Evolutionary conservation across 108 stramenopile species (phyloP).

Genomic region (Stephanodiscus minutulus): DNA sequence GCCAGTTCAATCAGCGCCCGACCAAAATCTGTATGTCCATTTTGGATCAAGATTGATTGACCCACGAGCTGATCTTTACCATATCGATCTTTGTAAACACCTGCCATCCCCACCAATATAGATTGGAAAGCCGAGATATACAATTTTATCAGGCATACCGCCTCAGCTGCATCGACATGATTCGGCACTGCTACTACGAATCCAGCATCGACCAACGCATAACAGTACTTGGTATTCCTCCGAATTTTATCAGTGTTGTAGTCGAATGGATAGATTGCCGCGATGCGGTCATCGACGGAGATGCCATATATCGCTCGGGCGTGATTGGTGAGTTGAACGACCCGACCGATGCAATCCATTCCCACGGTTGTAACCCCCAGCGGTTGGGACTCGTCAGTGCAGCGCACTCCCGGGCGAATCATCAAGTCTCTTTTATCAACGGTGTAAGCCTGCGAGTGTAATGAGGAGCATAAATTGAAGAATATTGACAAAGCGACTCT

Average conservation of each 20-base stretch:
- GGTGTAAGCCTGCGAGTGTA: conserved; percentile 23
- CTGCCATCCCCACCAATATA: conserved; percentile 12
- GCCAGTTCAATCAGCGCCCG: conserved; percentile 44
- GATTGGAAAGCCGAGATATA: conserved; percentile 48
- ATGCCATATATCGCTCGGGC: conserved; percentile 47
- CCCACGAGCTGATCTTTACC: conserved; percentile 24
- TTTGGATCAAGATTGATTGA: conserved; percentile 40
- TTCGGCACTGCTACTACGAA: conserved; percentile 40
- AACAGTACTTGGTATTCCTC: conserved; percentile 12
- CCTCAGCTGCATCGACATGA: conserved; percentile 38
- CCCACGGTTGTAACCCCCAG: conserved; percentile 34
- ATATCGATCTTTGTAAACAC: conserved; percentile 34
- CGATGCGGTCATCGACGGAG: conserved; percentile 41
- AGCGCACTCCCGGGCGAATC: conserved; percentile 41
- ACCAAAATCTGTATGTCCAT: conserved; percentile 48
- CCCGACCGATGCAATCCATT: conserved; percentile 45
- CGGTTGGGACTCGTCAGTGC: conserved; percentile 6
- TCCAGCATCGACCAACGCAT: conserved; percentile 52
- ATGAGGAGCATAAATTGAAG: not conserved
- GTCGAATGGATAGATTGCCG: conserved; percentile 47
- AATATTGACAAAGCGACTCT: not conserved
- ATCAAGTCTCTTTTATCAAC: conserved; percentile 33
- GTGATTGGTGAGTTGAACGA: conserved; percentile 35
- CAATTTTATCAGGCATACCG: conserved; percentile 35
- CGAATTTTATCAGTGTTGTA: conserved; percentile 19